Base-by-base conservation (phyloP, 495 filamentous ascomycete species). In the Xanthoparmelia taractica region DNA sequence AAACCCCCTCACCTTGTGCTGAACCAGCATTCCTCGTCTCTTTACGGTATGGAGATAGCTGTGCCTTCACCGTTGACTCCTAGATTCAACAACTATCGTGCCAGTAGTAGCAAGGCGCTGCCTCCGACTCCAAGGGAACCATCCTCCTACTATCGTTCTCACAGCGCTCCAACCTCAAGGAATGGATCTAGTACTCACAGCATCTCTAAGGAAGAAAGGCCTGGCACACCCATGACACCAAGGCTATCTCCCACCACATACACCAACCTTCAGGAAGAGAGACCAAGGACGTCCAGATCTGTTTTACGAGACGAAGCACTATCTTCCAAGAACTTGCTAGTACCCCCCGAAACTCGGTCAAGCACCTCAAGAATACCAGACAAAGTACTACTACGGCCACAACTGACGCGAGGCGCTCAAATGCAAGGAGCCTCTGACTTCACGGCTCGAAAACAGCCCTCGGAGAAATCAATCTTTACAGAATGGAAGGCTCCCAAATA, bases 281-380 rank as follows among this genome's bases (percentile, higher is more conserved):
- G 60, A 52, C 55, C 57, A 12, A 29, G 50, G 52, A 61, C 27
- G 23, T 63, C 43, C 15, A 40, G 40, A 41, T 20, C 43, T 15
- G 50, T 38, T 17, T 25, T 25, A 29, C 50, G 29, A 33, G 57
- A 62, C 12, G 59, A 56, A 25, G 36, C 56, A 23, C 25, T 61
- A 34, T 45, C 58, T 7, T 58, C 58, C 8, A 65, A 61, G n/a
- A 38, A 40, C 29, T 61, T 65, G 11, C 31, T 47, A 34, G 11
- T 23, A 8, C 60, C 65, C 33, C 47, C 60, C 1, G 55, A 48
- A 10, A 60, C 50, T 57, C 40, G 65, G 43, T 63, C 63, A 5
- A 66, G 67, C 58, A 64, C 64, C 27, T 61, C 64, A n/a, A 59
- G 50, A 31, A 12, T 66, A 34, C 50, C 67, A 48, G 64, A 68